Evolutionary conservation across 768 basidiomycete species (phyloP), one percentile per base, ranked within the genome.

Genomic region (Dentipellis fragilis): DNA sequence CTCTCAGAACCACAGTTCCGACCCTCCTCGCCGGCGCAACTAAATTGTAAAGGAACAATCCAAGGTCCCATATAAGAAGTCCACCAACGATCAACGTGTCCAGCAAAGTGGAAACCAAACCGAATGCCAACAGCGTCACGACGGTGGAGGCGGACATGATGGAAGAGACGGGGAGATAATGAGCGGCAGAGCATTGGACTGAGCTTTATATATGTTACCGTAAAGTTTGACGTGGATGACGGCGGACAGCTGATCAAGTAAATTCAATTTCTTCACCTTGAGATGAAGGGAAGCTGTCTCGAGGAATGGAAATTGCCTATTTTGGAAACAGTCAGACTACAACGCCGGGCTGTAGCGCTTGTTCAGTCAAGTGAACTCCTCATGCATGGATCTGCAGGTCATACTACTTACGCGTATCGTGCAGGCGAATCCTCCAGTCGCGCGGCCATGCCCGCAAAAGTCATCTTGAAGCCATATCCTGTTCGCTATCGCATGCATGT

Each of bases 1-100:
- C 82, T 29, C 69, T 67, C 1, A 79, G 80, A 0, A 79, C 79
- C 40, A 87, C 81, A 34, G 73, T 71, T 0, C 85, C 86, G 3
- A 73, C 65, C 29, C 72, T 74, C 11, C 72, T 72, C 46, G 71
- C 77, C 0, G 79, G 79, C 1, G 72, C 67, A 42, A 86, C 57
- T 1, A 79, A 57, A 63, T 88, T 87, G 63, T 70, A 53, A 0
- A 83, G 8, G 7, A 75, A 74, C 57, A 85, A 73, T 1, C 69
- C 61, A 14, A 74, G 57, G 62, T 88, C 86, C 77, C 80, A 83
- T 35, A 69, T 51, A 37, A 80, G 59, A 52, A 82, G 63, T 7
- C 57, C 47, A 23, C 51, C 10, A 48, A 57, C 56, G 36, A 62
- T 60, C 34, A 4, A 2, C 8, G 12, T 40, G 10, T 55, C 37